phyloP scores from a whole-genome alignment of 495 filamentous ascomycete genomes.

The Entonaema liquescens region DNA sequence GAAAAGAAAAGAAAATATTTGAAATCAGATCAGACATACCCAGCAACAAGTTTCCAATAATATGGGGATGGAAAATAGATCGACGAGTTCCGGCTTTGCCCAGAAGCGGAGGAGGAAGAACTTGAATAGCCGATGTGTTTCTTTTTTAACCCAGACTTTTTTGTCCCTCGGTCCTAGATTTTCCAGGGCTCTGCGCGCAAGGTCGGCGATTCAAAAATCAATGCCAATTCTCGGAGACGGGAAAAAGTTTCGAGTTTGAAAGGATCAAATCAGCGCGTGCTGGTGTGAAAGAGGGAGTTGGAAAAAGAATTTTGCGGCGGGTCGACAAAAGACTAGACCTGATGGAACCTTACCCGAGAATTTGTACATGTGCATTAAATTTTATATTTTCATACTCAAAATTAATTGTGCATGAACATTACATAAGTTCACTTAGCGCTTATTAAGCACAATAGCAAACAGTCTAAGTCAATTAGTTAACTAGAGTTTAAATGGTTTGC shows the following conservation, averaged over 20 bases:
- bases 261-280: constrained; percentile 41
- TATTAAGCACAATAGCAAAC: too few species aligned
- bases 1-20: constrained; percentile 10
- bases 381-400: background rate
- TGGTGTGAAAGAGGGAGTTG: constrained; percentile 40
- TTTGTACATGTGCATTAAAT: constrained; percentile 7
- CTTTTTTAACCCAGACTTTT: constrained; percentile 34
- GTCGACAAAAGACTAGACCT: background rate
- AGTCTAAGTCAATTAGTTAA: too few species aligned
- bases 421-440: too few species aligned
- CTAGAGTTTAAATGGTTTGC: too few species aligned
- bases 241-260: constrained; percentile 41
- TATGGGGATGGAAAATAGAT: constrained; percentile 47
- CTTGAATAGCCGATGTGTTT: constrained; percentile 41
- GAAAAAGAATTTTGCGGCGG: constrained; percentile 49
- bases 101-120: constrained; percentile 48
- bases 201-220: constrained; percentile 18
- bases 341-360: constrained; percentile 6
- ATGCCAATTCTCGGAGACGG: constrained; percentile 40
- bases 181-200: background rate
- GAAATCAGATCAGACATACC: constrained; percentile 28
- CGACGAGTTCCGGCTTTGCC: constrained; percentile 42
- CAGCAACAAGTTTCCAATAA: constrained; percentile 34
- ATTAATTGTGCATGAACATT: too few species aligned
- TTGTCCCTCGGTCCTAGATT: constrained; percentile 9